Conservation (phyloP, 192 early-diverging fungal genomes). For the Glomus cerebriforme region DNA sequence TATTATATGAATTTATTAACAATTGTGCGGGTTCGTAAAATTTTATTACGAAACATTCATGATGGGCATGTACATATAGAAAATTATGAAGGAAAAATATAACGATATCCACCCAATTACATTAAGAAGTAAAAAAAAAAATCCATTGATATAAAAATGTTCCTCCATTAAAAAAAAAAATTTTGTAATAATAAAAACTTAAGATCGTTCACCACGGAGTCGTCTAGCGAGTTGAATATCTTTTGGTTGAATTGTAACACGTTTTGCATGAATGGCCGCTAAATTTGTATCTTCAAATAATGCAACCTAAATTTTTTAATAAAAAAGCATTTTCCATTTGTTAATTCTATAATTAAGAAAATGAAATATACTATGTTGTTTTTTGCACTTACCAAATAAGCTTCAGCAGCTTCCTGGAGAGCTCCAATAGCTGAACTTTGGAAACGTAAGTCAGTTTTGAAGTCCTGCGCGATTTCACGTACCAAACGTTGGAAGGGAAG, state of each 20-base stretch:
- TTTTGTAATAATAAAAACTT: slow-evolving; percentile 31
- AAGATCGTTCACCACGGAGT: slow-evolving; percentile 90
- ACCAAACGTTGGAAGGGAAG: slow-evolving; percentile 95
- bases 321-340: neutral
- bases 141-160: neutral
- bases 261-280: slow-evolving; percentile 99
- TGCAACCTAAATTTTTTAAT: slow-evolving; percentile 46
- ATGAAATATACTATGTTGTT: no score
- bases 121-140: neutral
- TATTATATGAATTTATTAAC: neutral
- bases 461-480: slow-evolving; percentile 99
- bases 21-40: no score
- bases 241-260: slow-evolving; percentile 99
- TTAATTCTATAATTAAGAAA: no score
- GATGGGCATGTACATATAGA: no score
- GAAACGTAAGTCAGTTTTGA: slow-evolving; percentile 99
- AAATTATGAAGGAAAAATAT: no score
- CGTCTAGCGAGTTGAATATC: slow-evolving; percentile 98
- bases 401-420: slow-evolving; percentile 97
- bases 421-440: slow-evolving; percentile 99
- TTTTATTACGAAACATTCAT: no score
- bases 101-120: neutral
- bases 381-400: slow-evolving; percentile 70
- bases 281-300: slow-evolving; percentile 99
- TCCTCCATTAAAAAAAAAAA: neutral